Evolutionary conservation across 768 basidiomycete species (phyloP), one percentile per base, ranked within the genome.

Genomic region (Termitomyces sp.): DNA sequence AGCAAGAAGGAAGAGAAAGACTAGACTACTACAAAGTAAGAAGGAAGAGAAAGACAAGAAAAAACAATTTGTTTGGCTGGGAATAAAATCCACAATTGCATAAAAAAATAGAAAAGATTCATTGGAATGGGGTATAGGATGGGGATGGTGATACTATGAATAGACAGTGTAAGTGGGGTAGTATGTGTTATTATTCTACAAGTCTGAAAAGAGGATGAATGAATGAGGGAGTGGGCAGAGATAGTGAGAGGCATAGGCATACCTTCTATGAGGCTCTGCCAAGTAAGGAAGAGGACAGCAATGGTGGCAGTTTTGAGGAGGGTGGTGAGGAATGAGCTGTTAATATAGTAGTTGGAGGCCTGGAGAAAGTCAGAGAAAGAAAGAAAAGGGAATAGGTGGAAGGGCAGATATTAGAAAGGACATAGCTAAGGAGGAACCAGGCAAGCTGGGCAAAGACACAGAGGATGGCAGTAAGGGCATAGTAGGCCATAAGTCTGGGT

Each of bases 201-300:
- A 76, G 69, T 73, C 76, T 78, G 31, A 6, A 1, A 1, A 31
- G 8, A 31, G 8, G 8, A 4, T 8, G 9, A 31, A 8, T 1
- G 3, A 31, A 31, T 10, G 11, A 35, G 6, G 28, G n/a, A n/a
- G 6, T 3, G 28, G 6, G 28, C 6, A 30, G 6, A 6, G 6
- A 6, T 6, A 30, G 28, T 6, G 6, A 6, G 3, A 30, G 3
- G n/a, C n/a, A n/a, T n/a, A n/a, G 28, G 6, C 81, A 49, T 56
- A 86, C 91, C 90, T 83, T 95, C 93, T 17, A 93, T 94, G 56
- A 94, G 91, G 67, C 86, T 86, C 70, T 77, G 77, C 94, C 94
- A 96, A n/a, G 83, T 91, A 15, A 85, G 66, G 68, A 82, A 94
- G 19, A 96, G 60, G 3, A 82, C 71, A 10, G 74, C 79, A 1